Base-by-base conservation (phyloP, 2,329 filamentous ascomycete genomes). In the Talaromyces marneffei region DNA sequence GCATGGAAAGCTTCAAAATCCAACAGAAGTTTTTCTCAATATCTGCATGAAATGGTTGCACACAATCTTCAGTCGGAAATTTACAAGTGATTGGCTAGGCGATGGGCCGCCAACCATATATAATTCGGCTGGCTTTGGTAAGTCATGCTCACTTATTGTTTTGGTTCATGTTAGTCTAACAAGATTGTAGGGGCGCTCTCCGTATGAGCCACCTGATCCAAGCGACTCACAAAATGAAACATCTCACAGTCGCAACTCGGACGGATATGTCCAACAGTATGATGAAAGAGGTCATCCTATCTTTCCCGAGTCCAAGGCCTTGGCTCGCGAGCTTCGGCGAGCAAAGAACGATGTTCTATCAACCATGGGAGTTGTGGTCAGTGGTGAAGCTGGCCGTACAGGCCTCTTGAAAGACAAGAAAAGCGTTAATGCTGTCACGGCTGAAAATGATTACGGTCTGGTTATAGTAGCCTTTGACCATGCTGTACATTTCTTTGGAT, bases 301-400 rank as follows among this genome's bases (percentile, higher is more conserved):
- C 31, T 80, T 81, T 64, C 70, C 71, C 3, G 71, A 71, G 33
- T 79, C 79, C 6, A 76, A 75, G 62, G 63, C 64, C 12, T 67
- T 75, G 29, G 74, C 72, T 9, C 73, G 74, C 42, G 72, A 74
- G 55, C 72, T 80, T 7, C 70, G 76, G 55, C 74, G 77, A 67
- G 79, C 79, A 0, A 79, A 81, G 63, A 82, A 82, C 71, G 79
- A 81, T 63, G 77, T 80, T 33, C 71, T 81, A 16, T 77, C 77
- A 23, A 79, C 77, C 8, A 79, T 80, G 72, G 79, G 79, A 3
- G 76, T 80, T 40, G 77, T 80, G 40, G 75, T 78, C 62, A 77
- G 75, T 58, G 70, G 74, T 61, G 74, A 77, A 63, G 71, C 76
- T 65, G 70, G 73, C 16, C 74, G 70, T 39, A 61, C 70, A 27